These are phyloP conservation scores for Aotearoamyces nothofagi DNA, from an alignment of 2,329 filamentous ascomycete species.

Conservation along the genomic window DNA sequence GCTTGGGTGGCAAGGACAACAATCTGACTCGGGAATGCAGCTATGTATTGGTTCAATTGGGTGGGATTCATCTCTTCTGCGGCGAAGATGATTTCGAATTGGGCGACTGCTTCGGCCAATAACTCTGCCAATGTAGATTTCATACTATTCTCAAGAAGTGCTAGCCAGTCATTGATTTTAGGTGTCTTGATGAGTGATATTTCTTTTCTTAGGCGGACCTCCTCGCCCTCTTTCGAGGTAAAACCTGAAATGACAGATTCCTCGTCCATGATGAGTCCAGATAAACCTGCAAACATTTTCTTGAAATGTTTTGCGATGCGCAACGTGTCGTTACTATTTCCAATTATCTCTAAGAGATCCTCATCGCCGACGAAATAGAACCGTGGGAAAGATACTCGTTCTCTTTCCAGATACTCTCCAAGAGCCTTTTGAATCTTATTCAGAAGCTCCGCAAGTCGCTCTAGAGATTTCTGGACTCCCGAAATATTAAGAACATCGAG, in stretches of 20 bases:
- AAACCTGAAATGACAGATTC: constrained; percentile 82
- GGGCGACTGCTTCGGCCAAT: constrained; percentile 69
- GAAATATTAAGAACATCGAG: constrained; percentile 93
- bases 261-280: constrained; percentile 80
- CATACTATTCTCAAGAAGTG: constrained; percentile 82
- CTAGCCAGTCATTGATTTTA: constrained; percentile 98
- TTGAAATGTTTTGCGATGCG: constrained; percentile 98
- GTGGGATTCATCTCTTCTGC: constrained; percentile 53
- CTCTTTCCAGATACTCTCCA: constrained; percentile 94
- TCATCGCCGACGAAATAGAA: constrained; percentile 99
- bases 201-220: constrained; percentile 73
- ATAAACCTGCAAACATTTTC: constrained; percentile 98
- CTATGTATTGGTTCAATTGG: constrained; percentile 67
- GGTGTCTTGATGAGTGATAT: constrained; percentile 89
- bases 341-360: constrained; percentile 95
- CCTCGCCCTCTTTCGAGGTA: constrained; percentile 88
- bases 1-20: constrained; percentile 89
- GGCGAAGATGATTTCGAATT: constrained; percentile 67
- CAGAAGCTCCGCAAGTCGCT: constrained; percentile 87
- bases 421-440: constrained; percentile 99
- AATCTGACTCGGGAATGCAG: constrained; percentile 78
- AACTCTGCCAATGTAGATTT: constrained; percentile 86
- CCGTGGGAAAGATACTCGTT: constrained; percentile 90
- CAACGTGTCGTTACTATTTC: constrained; percentile 93
- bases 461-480: constrained; percentile 88